phyloP scores from a whole-genome alignment of 495 filamentous ascomycete species.

The Cryomyces minteri region DNA sequence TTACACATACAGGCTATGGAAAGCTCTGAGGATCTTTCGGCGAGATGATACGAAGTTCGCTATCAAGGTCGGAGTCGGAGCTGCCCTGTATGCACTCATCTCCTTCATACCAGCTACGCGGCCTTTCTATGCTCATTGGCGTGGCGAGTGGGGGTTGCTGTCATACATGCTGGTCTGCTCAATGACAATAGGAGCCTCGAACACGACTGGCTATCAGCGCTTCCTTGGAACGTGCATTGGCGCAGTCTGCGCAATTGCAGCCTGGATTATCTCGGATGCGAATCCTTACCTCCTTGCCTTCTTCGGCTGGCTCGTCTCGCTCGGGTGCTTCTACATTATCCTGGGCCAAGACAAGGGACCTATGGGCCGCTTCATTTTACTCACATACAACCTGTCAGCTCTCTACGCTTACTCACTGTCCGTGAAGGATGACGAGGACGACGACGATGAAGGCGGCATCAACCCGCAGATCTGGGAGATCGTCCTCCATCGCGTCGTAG shows the following conservation, averaged over 20 bases:
- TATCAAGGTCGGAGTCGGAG: constrained; percentile 81
- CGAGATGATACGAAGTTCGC: constrained; percentile 61
- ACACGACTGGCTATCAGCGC: constrained; percentile 72
- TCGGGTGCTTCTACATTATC: constrained; percentile 79
- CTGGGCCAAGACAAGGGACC: constrained; percentile 68
- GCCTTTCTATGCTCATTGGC: constrained; percentile 70
- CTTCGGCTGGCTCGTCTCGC: constrained; percentile 61
- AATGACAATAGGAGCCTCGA: constrained; percentile 91
- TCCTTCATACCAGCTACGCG: constrained; percentile 65
- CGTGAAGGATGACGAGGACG: constrained; percentile 48
- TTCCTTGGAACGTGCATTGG: constrained; percentile 82
- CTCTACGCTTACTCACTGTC: constrained; percentile 86
- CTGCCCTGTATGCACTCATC: constrained; percentile 68
- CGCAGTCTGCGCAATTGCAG: constrained; percentile 49
- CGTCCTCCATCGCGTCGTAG: constrained; percentile 72
- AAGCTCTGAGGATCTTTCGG: constrained; percentile 35
- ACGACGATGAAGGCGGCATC: constrained; percentile 73
- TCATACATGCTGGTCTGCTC: constrained; percentile 98
- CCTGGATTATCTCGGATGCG: constrained; percentile 56
- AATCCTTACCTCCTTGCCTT: constrained; percentile 57
- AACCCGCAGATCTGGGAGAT: constrained; percentile 76
- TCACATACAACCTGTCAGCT: constrained; percentile 94
- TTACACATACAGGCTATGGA: constrained; percentile 47
- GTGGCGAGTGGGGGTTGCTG: constrained; percentile 89
- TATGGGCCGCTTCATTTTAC: constrained; percentile 62